Base-by-base conservation (phyloP, 2,329 filamentous ascomycete species). In the Leptographium lundbergii region DNA sequence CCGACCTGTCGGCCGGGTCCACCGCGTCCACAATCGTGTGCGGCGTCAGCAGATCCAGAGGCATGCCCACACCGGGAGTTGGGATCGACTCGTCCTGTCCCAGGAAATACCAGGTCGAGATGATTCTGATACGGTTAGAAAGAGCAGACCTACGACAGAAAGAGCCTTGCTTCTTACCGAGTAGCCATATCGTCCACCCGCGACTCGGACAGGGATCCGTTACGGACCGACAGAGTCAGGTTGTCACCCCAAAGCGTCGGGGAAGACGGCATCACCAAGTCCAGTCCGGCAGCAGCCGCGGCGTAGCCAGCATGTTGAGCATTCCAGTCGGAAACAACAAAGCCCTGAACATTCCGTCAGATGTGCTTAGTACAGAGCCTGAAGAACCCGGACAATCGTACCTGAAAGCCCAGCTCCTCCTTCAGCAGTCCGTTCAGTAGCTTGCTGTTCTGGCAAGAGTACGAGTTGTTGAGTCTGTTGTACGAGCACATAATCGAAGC, bases 161-260 rank as follows among this genome's bases (percentile, higher is more conserved):
- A 9, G 6, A 19, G 5, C 17, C 10, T 19, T 11, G 1, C 1
- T 17, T 3, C 42, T 10, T 50, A 57, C 56, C 89, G 83, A 7
- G 84, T 86, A 0, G 81, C 87, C 83, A 92, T 92, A 69, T 95
- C 89, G 57, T 87, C 74, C 0, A 88, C 61, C 9, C 84, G 75
- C 1, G 72, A 69, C 58, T 79, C 72, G 0, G 81, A 70, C 0
- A 88, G 69, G 0, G 78, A 78, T 1, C 83, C 83, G 61, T 86
- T 84, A 14, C 73, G 73, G 22, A 57, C 56, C 10, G n/a, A 88
- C 78, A 0, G 83, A 79, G 11, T 75, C 69, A 88, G 75, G 36
- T 89, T 87, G 3, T 68, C 63, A 13, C 72, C 70, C 77, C 77
- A 81, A 57, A 69, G 72, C 0, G 60, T 56, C 3, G 64, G 64